Percentiles rank a stretch among this genome's conserved stretches.
Conservation (phyloP, 73 alveolate genomes). For the Tetrahymena thermophila region DNA sequence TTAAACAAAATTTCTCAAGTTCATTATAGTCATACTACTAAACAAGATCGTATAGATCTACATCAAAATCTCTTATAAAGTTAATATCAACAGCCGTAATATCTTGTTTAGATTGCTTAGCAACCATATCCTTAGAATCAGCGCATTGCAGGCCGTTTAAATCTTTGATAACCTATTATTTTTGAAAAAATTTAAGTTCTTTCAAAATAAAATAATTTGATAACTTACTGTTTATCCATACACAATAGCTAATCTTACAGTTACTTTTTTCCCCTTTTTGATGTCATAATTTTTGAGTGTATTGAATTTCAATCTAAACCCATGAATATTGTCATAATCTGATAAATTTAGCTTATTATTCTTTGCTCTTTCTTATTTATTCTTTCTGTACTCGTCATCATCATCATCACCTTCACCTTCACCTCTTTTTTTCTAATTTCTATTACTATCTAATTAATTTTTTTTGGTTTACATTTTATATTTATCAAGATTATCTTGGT, state of each 20-base stretch:
- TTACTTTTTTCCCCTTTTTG: neutral
- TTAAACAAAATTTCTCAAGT: neutral
- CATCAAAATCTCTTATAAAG: neutral
- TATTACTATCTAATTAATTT: neutral
- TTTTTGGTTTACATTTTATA: neutral
- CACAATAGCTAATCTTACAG: neutral
- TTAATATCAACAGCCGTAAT: neutral
- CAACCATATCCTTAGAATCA: neutral
- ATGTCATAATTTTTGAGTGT: neutral
- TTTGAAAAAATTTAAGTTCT: neutral
- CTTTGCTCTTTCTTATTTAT: neutral
- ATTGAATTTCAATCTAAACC: neutral
- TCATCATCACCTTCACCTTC: neutral
- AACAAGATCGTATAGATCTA: neutral
- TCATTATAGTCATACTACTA: neutral
- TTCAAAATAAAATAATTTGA: no score
- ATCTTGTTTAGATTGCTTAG: neutral
- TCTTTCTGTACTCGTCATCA: neutral
- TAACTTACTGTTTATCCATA: neutral
- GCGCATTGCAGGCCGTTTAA: neutral
- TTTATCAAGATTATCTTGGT: neutral
- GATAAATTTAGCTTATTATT: neutral
- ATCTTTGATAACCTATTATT: neutral
- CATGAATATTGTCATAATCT: neutral
- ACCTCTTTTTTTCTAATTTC: neutral